Base-by-base conservation (phyloP, 2,329 filamentous ascomycete genomes). In the Lomentospora prolificans region DNA sequence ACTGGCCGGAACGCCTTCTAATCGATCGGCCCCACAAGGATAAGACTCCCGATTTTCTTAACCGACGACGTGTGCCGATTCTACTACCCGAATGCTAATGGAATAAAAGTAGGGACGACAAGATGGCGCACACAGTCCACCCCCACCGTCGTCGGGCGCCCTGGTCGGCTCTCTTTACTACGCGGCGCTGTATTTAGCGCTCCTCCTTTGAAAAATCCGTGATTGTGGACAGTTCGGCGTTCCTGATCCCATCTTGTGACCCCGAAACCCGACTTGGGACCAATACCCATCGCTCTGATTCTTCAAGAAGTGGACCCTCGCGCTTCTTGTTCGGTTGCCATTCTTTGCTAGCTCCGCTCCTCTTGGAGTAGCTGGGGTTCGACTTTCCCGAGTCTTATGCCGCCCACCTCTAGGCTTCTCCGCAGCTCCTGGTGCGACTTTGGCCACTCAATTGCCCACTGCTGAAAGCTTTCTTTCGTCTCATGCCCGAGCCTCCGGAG, bases 361-460 rank as follows among this genome's bases (percentile, higher is more conserved):
- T 41, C 36, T 41, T 41, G 44, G 44, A 12, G 44, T 48, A 48
- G 17, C 44, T 48, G 22, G 44, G 12, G 24, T 48, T n/a, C 22
- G 44, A 48, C 44, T 19, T 48, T 48, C 17, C 44, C 44, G 44
- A 14, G 44, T 48, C 14, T 48, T 22, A 48, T 48, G 44, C 44
- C 44, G 44, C 22, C 22, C 36, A 41, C 36, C n/a, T 41, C 19
- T 14, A 17, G 36, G n/a, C 36, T 41, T 17, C 36, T 41, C 36
- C 36, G 36, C 36, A 41, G 36, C 36, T 41, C 19, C 36, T 41
- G 36, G 19, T 48, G 44, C 44, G 17, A 17, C 22, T 48, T 7
- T n/a, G 17, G 17, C 33, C 50, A 17, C 61, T n/a, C 17, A 31
- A 41, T 8, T 41, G 36, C n/a, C 36, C n/a, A 17, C 36, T 41